Evolutionary conservation across 192 early-diverging fungal genomes (phyloP).

Genomic region (Umbelopsis ramanniana): DNA sequence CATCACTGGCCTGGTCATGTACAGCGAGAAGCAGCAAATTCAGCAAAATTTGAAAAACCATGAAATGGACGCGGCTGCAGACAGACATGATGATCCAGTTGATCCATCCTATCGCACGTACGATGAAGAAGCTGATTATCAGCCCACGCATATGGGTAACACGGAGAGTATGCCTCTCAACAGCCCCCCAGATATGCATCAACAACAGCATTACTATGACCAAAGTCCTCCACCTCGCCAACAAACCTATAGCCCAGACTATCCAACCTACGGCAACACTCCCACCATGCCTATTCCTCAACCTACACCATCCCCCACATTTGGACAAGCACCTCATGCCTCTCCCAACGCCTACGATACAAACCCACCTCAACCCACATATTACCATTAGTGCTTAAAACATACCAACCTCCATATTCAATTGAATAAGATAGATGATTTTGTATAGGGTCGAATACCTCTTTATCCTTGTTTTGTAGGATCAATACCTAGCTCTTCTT

Average conservation of each 20-base stretch:
- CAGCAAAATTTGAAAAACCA: slow-evolving; percentile 35
- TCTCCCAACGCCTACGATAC: neutral
- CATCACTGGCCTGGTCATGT: slow-evolving; percentile 26
- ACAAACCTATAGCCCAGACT: slow-evolving; percentile 12
- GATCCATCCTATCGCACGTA: slow-evolving; percentile 6
- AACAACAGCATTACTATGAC: slow-evolving; percentile 8
- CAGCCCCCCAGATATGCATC: slow-evolving; percentile 13
- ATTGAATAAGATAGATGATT: slow-evolving; percentile 15
- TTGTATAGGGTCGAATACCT: slow-evolving; percentile 23
- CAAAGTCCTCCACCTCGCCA: slow-evolving; percentile 16
- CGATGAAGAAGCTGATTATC: slow-evolving; percentile 10
- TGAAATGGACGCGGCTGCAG: slow-evolving; percentile 8
- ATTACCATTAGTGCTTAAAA: slow-evolving; percentile 3
- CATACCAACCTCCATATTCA: slow-evolving; percentile 1
- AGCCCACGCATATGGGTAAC: neutral
- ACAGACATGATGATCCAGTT: neutral
- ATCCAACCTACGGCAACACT: neutral
- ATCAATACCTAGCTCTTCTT: slow-evolving; percentile 1
- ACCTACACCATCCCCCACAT: slow-evolving; percentile 37
- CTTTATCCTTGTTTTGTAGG: neutral
- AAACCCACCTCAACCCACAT: neutral
- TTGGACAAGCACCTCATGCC: neutral
- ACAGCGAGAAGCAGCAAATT: slow-evolving; percentile 36
- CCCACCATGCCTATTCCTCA: slow-evolving; percentile 26
- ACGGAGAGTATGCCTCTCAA: slow-evolving; percentile 10